phyloP scores from a whole-genome alignment of 805 yeast genomes.

The Wickerhamomyces silvicola region DNA sequence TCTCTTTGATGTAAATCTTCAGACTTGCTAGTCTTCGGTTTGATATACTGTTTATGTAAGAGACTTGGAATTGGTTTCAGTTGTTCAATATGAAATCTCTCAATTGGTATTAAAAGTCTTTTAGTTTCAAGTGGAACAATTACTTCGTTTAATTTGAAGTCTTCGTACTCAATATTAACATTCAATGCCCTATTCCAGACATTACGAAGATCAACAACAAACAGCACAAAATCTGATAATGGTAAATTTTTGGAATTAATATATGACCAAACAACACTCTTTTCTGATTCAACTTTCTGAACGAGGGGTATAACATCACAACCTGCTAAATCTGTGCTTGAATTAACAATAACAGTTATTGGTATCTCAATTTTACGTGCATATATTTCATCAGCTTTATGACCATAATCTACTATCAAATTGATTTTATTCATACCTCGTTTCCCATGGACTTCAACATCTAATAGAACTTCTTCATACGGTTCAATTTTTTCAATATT shows the following conservation, averaged over 20 bases:
- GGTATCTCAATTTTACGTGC: slow-evolving; percentile 62
- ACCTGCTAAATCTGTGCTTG: slow-evolving; percentile 68
- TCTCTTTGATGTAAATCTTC: slow-evolving; percentile 53
- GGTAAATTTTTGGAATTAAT: slow-evolving; percentile 10
- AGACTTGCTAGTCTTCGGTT: slow-evolving; percentile 41
- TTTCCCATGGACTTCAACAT: slow-evolving; percentile 61
- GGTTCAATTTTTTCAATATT: slow-evolving; percentile 24
- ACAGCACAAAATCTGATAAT: slow-evolving; percentile 47
- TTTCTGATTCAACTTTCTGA: slow-evolving; percentile 21
- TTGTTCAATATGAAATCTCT: slow-evolving; percentile 41
- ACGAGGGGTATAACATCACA: slow-evolving; percentile 65
- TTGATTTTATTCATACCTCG: slow-evolving; percentile 64
- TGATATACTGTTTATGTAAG: slow-evolving; percentile 60
- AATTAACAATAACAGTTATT: slow-evolving; percentile 59
- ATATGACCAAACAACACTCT: slow-evolving; percentile 23
- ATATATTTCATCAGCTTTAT: slow-evolving; percentile 30
- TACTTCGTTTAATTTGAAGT: slow-evolving; percentile 16
- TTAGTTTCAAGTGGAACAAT: slow-evolving; percentile 40
- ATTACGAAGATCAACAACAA: slow-evolving; percentile 74
- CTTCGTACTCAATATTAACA: slow-evolving; percentile 28
- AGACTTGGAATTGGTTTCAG: slow-evolving; percentile 65
- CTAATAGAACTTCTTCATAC: slow-evolving; percentile 36
- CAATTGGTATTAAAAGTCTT: slow-evolving; percentile 69
- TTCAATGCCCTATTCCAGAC: slow-evolving; percentile 60
- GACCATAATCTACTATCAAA: slow-evolving; percentile 59